phyloP scores from a whole-genome alignment of 495 filamentous ascomycete species.

The Penicillium desertorum region DNA sequence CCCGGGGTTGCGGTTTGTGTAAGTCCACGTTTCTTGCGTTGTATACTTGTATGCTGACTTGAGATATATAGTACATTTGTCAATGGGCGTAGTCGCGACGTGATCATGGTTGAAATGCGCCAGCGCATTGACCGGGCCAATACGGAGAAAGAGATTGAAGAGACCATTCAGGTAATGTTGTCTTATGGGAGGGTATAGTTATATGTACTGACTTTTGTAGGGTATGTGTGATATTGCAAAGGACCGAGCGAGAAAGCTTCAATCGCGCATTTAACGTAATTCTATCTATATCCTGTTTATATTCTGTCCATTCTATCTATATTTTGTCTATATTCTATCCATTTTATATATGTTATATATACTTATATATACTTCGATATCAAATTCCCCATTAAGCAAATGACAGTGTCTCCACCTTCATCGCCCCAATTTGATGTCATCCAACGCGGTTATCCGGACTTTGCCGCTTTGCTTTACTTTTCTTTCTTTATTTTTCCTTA shows the following conservation, averaged over 20 bases:
- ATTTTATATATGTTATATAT: no score
- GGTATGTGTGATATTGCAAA: constrained; percentile 74
- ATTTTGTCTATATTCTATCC: no score
- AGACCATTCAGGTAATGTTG: constrained; percentile 67
- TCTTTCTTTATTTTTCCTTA: constrained; percentile 7
- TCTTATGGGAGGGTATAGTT: background rate
- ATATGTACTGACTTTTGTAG: constrained; percentile 33
- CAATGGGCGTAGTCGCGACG: constrained; percentile 69
- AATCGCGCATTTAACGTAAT: constrained; percentile 25
- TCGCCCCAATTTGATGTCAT: constrained; percentile 35
- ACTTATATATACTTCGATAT: background rate
- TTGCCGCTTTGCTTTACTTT: constrained; percentile 24
- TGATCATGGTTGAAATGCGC: constrained; percentile 85
- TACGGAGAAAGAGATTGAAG: constrained; percentile 63
- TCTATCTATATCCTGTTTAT: no score
- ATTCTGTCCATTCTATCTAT: no score
- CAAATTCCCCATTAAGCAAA: constrained; percentile 2
- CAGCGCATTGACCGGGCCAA: constrained; percentile 69
- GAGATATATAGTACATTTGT: constrained; percentile 69
- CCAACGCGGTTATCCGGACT: constrained; percentile 20
- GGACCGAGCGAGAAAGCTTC: constrained; percentile 57
- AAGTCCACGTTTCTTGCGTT: constrained; percentile 30
- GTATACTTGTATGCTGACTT: constrained; percentile 12
- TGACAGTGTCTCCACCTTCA: constrained; percentile 18
- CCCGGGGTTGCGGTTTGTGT: constrained; percentile 85